These are phyloP conservation scores for Murraya koenigii DNA, from an alignment of 345 rosid species.

Conservation along the genomic window DNA sequence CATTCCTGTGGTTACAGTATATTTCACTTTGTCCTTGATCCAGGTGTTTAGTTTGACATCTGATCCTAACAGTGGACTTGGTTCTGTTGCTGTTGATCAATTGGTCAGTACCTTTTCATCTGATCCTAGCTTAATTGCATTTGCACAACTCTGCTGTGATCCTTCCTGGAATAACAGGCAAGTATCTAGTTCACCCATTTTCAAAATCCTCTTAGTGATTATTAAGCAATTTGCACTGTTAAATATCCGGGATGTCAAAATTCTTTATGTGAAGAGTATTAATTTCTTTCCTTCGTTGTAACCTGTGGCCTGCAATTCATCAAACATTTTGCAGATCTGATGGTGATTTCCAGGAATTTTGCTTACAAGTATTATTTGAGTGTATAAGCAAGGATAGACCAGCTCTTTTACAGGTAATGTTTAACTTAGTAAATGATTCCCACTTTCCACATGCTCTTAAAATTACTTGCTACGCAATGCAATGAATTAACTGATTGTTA, in stretches of 20 bases:
- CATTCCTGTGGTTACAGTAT: slow-evolving; percentile 10
- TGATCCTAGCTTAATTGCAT: slow-evolving; percentile 92
- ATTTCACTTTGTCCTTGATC: slow-evolving; percentile 14
- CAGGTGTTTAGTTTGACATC: slow-evolving; percentile 82
- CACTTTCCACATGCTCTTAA: neutral
- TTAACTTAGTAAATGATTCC: neutral
- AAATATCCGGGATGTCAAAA: neutral
- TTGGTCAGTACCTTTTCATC: slow-evolving; percentile 93
- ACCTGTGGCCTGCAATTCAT: slow-evolving; percentile 6
- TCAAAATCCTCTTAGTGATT: neutral
- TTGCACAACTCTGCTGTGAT: slow-evolving; percentile 87
- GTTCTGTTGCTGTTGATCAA: slow-evolving; percentile 71
- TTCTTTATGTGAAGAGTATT: neutral
- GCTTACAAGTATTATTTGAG: slow-evolving; percentile 90
- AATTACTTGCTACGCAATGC: neutral
- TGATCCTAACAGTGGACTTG: slow-evolving; percentile 38
- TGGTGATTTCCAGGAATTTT: slow-evolving; percentile 87
- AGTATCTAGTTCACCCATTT: slow-evolving; percentile 4
- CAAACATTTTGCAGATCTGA: slow-evolving; percentile 59
- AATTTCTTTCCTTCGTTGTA: neutral
- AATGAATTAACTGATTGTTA: neutral
- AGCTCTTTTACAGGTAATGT: slow-evolving; percentile 80
- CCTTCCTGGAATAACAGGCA: slow-evolving; percentile 82
- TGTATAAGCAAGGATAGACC: slow-evolving; percentile 98
- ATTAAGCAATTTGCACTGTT: neutral